Base-by-base conservation (phyloP, 148 eudicot genomes). In the Chenopodium berlandieri region DNA sequence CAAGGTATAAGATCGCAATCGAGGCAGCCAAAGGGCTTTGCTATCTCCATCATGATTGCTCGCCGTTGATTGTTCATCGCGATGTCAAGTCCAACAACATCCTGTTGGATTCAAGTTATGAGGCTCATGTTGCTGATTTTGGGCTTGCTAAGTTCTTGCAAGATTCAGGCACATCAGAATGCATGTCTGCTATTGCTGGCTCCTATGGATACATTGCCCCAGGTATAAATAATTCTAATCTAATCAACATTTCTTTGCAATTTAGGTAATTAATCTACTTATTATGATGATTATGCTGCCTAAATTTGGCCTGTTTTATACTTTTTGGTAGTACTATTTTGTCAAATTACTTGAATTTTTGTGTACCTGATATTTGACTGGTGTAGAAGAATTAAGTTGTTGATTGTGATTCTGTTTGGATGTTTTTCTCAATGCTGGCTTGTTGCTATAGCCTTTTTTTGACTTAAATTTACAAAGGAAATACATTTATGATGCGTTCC, bases 141-240 rank as follows among this genome's bases (percentile, higher is more conserved):
- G 98, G 98, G 30, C 94, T 95, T 22, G 98, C 98, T 46, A 95
- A 95, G 89, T 95, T 95, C 88, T 91, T 95, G 91, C 97, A 93
- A 72, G 98, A 95, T 83, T 93, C 97, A 8, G 98, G 97, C 64
- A 88, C 94, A 9, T 93, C 97, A 0, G 97, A 93, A 65, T 91
- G 94, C 89, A 93, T 92, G 97, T 95, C 97, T 80, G 97, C 97
- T 7, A 92, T 95, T 85, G 96, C 93, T 90, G 96, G 94, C 47
- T 93, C 97, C 69, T 91, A 93, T 78, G 98, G 97, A 31, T 95
- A 91, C 77, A 95, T 93, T 52, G 97, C 97, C 66, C 97, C 96
- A 82, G 96, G 97, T 93, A 88, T 78, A 23, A 72, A 27, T 54
- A 30, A 31, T 76, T 82, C 19, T 1, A 48, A 40, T 9, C 20